These are phyloP conservation scores for Aspergillus costaricaensis DNA, from an alignment of 2,329 filamentous ascomycete species.

Conservation along the genomic window DNA sequence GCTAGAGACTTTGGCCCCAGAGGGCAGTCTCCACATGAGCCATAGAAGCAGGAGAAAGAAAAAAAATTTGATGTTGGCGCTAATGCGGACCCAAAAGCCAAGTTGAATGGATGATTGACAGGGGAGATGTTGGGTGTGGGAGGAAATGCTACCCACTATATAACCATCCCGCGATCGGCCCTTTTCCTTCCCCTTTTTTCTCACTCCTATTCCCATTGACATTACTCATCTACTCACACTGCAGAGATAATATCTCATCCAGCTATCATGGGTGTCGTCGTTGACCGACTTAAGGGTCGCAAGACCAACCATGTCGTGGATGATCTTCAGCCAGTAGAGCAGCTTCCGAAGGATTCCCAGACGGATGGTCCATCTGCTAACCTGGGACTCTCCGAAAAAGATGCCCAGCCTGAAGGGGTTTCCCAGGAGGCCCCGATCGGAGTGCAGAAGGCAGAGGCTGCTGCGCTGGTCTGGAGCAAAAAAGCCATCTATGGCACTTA, in stretches of 20 bases:
- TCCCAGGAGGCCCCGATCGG: constrained; percentile 25
- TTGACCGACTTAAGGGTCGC: constrained; percentile 6
- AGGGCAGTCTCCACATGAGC: background rate
- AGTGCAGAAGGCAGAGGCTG: constrained; percentile 49
- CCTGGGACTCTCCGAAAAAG: background rate
- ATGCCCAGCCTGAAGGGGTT: background rate
- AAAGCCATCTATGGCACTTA: constrained; percentile 34
- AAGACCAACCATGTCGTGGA: constrained; percentile 8
- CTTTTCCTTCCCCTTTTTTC: background rate
- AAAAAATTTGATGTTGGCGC: background rate
- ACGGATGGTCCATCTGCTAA: background rate
- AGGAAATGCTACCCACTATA: background rate
- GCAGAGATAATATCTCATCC: background rate
- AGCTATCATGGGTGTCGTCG: constrained; percentile 4
- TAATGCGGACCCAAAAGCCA: background rate
- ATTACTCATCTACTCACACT: background rate
- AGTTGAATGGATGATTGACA: background rate
- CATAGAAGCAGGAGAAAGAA: background rate
- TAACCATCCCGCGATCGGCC: background rate
- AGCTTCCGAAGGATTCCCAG: background rate
- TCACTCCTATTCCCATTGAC: background rate
- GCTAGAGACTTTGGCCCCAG: background rate
- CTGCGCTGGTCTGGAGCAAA: constrained; percentile 49
- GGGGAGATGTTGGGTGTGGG: background rate
- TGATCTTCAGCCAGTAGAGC: background rate